Evolutionary conservation across 441 rosid species (phyloP), one percentile per base, ranked within the genome.

Genomic region (Eugenia klotzschiana): DNA sequence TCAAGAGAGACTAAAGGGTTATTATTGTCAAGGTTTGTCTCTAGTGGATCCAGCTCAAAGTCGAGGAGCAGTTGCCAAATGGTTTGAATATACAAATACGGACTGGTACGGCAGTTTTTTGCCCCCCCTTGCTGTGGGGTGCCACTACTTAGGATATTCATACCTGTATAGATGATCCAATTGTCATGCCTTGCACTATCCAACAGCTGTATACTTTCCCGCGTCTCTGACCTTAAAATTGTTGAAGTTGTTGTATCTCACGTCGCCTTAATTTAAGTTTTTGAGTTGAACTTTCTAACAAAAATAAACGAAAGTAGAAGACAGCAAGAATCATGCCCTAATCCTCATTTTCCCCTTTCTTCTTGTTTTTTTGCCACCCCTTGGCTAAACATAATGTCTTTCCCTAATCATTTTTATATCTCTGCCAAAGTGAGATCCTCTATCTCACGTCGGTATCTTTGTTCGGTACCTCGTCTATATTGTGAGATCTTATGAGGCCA

Each of bases 401-500:
- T 60, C 3, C 73, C 73, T 41, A 29, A 29, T 16, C n/a, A 7
- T 60, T 4, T 2, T 29, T 29, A 0, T 41, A 23, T 16, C 73
- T 29, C 73, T 29, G 16, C 7, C 41, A 29, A 60, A 20, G 41
- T 53, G 41, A 60, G 73, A 60, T 60, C 73, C 23, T 60, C 23
- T 29, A 29, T 60, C 73, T 4, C 23, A 40, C 6, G 41, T 16
- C 1, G 7, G 13, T 5, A 18, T 64, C n/a, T 8, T 13, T 29
- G 9, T 29, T 8, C 7, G 0, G 6, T 64, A 4, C 4, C 7
- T 64, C 2, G 18, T 64, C 12, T n/a, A 9, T 18, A 1, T 9
- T 1, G 0, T 8, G n/a, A 33, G 20, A 64, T 18, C 1, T 33
- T 0, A 0, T 0, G 9, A 8, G 1, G 4, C 3, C 6, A 58